Evolutionary conservation across 2,329 filamentous ascomycete genomes (phyloP), one percentile per base, ranked within the genome.

Genomic region (Hyphodiscus sp.): DNA sequence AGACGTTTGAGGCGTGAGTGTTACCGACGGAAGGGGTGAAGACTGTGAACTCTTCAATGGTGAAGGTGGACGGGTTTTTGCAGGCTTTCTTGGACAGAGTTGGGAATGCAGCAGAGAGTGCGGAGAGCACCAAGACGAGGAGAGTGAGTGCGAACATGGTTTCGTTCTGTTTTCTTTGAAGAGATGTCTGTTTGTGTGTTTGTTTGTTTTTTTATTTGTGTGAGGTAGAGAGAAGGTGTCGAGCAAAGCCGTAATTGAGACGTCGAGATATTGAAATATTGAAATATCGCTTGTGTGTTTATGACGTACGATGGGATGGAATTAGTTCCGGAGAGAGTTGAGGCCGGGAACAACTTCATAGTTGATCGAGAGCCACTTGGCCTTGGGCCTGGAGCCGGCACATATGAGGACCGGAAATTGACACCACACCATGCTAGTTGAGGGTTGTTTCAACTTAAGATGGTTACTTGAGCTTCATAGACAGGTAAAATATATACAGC

Each of bases 1-100:
- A 41, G 49, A 60, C 29, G 10, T 29, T 20, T 9, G 57, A 42
- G 9, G 52, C 54, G 16, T 45, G 42, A 2, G 47, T 26, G 20
- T 61, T 63, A 4, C 30, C 45, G 13, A 16, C 43, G 8, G 59
- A 48, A 2, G 61, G 61, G 1, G 51, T 52, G 48, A 61, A 63
- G 20, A 55, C 57, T 4, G 45, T 48, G 56, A 63, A 61, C 18
- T 52, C 47, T 26, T 49, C 43, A 45, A 61, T 55, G 43, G 55
- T 58, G 52, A 61, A 63, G 18, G 41, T 20, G 18, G 26, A 41
- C 33, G 56, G 52, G 3, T 23, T n/a, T 11, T 29, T 38, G 46
- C 56, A 59, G 19, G 26, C 45, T 16, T 44, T 20, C 33, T 47
- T 30, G 20, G 47, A 26, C 8, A 47, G 10, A 20, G 47, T 45